Base-by-base conservation (phyloP, 192 early-diverging fungal species). In the Coemansia sp. region DNA sequence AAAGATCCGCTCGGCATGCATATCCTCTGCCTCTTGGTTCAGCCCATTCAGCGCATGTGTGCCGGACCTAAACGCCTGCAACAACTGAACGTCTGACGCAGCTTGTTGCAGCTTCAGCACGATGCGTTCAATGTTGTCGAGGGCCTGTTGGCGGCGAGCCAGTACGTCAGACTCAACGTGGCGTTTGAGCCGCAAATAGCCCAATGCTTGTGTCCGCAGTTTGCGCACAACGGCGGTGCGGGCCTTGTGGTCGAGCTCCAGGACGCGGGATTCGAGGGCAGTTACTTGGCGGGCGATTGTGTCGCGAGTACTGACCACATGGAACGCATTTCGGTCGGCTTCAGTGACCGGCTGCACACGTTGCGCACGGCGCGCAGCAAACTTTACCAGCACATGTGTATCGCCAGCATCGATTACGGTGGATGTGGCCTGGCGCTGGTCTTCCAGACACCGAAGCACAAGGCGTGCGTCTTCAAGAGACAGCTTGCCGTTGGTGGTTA, bases 41-140 rank as follows among this genome's bases (percentile, higher is more conserved):
- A 44, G 14, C 1, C 64, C 66, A 2, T 55, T 40, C n/a, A 78
- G 34, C 1, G 75, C 66, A 57, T 23, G 11, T 2, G 75, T 63
- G 1, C 75, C 75, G 1, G 70, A 66, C 34, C 54, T 59, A 5
- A 78, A 62, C 10, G 70, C 60, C 7, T 63, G 53, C 53, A 78
- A 36, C 1, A 72, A 44, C 62, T 78, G 75, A 17, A 72, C 49
- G 34, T 78, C 75, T 12, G 75, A 72, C 10, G 60, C 48, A 1
- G 70, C 53, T 60, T 78, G 75, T 60, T 78, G 62, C 26, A 78
- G 59, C 53, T 69, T 66, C 23, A 68, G 19, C 14, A 60, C 47
- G 7, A 78, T 57, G 14, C 53, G 66, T 20, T 72, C 66, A 9
- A 78, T 46, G 19, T 44, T 62, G 12, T 72, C 56, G 19, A 72